Conservation (phyloP, 2,329 filamentous ascomycete genomes). For the Trichoderma harzianum region DNA sequence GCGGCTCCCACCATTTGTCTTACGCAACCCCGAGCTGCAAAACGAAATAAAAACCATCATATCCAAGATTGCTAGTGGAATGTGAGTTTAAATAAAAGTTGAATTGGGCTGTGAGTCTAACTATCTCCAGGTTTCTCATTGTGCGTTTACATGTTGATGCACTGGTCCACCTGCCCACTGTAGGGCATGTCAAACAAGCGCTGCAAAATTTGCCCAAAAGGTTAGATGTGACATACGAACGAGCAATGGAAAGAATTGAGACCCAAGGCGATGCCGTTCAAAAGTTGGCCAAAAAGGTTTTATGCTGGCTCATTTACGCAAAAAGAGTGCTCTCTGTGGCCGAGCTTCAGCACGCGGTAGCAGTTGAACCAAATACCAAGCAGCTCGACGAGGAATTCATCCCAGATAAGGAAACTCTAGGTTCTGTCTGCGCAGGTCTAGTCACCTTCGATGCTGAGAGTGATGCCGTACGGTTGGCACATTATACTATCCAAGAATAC, state of each 20-base stretch:
- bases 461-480: background rate
- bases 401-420: background rate
- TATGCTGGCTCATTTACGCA: conserved; percentile 1
- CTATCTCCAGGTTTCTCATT: background rate
- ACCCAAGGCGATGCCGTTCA: background rate
- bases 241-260: conserved; percentile 11
- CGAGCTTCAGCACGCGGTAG: background rate
- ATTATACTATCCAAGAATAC: conserved; percentile 10
- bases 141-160: background rate
- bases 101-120: background rate
- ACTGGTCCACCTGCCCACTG: background rate
- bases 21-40: background rate
- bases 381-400: background rate
- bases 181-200: background rate
- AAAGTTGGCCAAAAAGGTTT: background rate
- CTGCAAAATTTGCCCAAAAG: background rate
- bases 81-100: background rate
- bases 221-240: background rate
- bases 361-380: background rate
- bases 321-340: background rate
- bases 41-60: background rate
- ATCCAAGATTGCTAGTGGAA: background rate
- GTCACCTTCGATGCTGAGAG: background rate
- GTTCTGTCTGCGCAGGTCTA: background rate
- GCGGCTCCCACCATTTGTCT: background rate